phyloP scores from a whole-genome alignment of 345 rosid species.

The Mercurialis annua region DNA sequence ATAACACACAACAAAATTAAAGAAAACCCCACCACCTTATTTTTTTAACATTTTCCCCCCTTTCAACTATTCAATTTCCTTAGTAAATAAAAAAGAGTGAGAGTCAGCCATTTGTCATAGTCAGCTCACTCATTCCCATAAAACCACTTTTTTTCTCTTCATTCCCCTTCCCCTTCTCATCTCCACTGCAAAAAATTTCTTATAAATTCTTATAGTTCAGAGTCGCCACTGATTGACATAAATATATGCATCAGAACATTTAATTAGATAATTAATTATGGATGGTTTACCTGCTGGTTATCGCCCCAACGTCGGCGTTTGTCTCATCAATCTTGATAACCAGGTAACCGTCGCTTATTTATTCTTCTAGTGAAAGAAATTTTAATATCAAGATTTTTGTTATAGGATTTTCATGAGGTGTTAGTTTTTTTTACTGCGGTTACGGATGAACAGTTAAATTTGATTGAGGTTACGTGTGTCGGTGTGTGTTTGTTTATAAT shows the following conservation, averaged over 20 bases:
- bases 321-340: slow-evolving; percentile 84
- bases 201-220: no score
- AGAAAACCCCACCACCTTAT: no score
- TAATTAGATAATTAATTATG: slow-evolving; percentile 22
- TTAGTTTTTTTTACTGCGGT: no score
- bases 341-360: slow-evolving; percentile 40
- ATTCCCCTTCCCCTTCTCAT: slow-evolving; percentile 3
- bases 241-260: no score
- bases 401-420: no score
- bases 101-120: slow-evolving; percentile 25
- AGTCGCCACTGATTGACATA: no score
- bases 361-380: not conserved
- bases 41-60: not conserved
- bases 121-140: slow-evolving; percentile 44
- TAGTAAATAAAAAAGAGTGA: not conserved
- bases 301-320: slow-evolving; percentile 97
- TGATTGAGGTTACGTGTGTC: no score
- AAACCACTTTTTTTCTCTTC: not conserved
- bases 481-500: no score
- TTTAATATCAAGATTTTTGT: not conserved
- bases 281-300: slow-evolving; percentile 92
- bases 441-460: no score
- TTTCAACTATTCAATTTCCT: not conserved
- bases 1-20: slow-evolving; percentile 10
- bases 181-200: not conserved